These are phyloP conservation scores for Mycena polygramma DNA, from an alignment of 768 basidiomycete species.

Conservation along the genomic window DNA sequence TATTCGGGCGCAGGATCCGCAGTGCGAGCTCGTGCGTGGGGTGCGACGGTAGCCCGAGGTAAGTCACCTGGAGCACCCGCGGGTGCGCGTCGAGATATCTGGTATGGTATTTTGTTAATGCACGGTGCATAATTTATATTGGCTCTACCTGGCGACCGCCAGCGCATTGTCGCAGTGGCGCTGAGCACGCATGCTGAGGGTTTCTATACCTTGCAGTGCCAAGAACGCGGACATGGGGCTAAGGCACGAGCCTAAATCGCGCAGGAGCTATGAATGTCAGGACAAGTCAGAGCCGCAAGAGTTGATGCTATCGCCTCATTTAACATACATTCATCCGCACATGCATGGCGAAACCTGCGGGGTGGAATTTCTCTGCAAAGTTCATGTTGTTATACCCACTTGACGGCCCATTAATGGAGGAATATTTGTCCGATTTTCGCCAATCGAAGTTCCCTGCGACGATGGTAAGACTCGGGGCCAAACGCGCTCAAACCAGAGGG, in stretches of 20 bases:
- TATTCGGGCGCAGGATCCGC: slow-evolving; percentile 63
- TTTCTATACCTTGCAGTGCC: slow-evolving; percentile 79
- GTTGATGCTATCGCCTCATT: not conserved
- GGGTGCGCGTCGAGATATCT: slow-evolving; percentile 73
- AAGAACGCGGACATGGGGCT: slow-evolving; percentile 70
- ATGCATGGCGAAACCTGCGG: not conserved
- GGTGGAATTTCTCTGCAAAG: not conserved
- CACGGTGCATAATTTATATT: too few species aligned
- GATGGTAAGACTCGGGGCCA: not conserved
- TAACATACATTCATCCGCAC: not conserved
- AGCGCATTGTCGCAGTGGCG: slow-evolving; percentile 72
- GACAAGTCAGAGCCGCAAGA: not conserved
- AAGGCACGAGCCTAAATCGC: slow-evolving; percentile 76
- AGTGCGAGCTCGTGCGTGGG: slow-evolving; percentile 70
- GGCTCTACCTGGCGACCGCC: slow-evolving; percentile 49
- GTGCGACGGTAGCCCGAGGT: slow-evolving; percentile 77
- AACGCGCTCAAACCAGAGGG: not conserved
- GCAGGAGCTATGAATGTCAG: slow-evolving; percentile 56
- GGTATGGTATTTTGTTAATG: slow-evolving; percentile 67
- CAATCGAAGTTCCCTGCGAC: slow-evolving; percentile 13
- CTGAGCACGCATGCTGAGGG: slow-evolving; percentile 69
- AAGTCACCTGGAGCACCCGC: slow-evolving; percentile 80
- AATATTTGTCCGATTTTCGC: not conserved
- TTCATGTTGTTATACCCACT: not conserved
- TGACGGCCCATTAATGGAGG: not conserved